Conservation (phyloP, 805 yeast genomes). For the Candida methanosorbosa region DNA sequence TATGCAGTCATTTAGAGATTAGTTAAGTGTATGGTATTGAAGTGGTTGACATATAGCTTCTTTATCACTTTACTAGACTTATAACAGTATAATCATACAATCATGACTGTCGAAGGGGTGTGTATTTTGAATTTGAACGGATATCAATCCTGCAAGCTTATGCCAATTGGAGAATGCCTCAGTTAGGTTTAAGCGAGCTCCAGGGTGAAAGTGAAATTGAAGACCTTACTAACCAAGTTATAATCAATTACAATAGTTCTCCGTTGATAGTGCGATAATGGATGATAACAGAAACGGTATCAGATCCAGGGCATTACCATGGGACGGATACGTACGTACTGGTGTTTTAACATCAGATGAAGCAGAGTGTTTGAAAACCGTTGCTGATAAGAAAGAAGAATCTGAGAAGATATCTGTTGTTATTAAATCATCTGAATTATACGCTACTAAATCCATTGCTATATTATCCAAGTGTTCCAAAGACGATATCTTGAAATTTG, state of each 20-base stretch:
- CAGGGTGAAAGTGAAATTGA: no score
- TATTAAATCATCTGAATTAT: constrained; percentile 35
- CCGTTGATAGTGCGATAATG: constrained; percentile 51
- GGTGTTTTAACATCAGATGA: constrained; percentile 59
- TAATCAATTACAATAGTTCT: neutral
- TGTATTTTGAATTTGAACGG: neutral
- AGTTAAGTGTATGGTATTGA: no score
- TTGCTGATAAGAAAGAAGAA: constrained; percentile 25
- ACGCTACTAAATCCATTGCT: constrained; percentile 45
- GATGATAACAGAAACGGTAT: constrained; percentile 59
- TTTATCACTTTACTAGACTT: no score
- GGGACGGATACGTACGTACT: constrained; percentile 85
- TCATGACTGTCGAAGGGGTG: neutral
- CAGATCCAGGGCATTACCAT: constrained; percentile 75
- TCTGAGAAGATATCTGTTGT: constrained; percentile 35
- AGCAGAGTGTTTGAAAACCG: constrained; percentile 35
- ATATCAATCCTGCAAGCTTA: no score
- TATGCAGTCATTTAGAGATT: no score
- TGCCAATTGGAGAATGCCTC: no score
- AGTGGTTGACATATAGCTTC: no score
- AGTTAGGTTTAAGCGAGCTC: no score
- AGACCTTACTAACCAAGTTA: no score
- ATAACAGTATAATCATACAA: no score
- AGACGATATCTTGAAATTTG: constrained; percentile 59
- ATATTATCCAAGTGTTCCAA: constrained; percentile 45